These are phyloP conservation scores for Scheffersomyces lignicola DNA, from an alignment of 1,139 yeast genomes.

Conservation along the genomic window DNA sequence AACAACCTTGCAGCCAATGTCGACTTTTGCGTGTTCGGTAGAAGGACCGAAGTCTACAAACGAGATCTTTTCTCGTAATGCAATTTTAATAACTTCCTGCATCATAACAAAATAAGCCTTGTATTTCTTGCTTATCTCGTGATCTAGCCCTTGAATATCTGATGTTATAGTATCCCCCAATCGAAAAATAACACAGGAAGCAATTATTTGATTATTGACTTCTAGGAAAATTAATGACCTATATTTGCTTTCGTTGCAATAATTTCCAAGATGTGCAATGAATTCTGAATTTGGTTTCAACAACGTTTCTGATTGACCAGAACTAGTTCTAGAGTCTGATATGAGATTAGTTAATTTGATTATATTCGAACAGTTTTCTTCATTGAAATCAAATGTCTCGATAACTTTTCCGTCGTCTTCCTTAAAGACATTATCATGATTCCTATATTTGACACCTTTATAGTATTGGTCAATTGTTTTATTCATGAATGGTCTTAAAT, in stretches of 20 bases:
- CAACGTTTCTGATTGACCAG: conserved; percentile 38
- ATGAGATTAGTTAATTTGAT: conserved; percentile 38
- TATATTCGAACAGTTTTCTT: conserved; percentile 28
- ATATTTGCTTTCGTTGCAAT: conserved; percentile 21
- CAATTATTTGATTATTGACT: conserved; percentile 34
- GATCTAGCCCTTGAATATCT: conserved; percentile 45
- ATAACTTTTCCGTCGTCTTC: conserved; percentile 35
- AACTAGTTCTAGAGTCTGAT: conserved; percentile 33
- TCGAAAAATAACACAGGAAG: conserved; percentile 43
- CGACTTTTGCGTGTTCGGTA: conserved; percentile 39
- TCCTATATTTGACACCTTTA: conserved; percentile 41
- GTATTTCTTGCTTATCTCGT: conserved; percentile 36
- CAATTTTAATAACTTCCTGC: conserved; percentile 45
- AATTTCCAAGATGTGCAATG: conserved; percentile 27
- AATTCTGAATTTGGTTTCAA: conserved; percentile 33
- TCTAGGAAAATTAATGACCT: conserved; percentile 37
- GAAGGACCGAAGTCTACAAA: conserved; percentile 45
- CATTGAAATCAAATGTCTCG: conserved; percentile 21
- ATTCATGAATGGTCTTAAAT: conserved; percentile 34
- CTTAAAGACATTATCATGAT: conserved; percentile 33
- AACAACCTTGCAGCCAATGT: conserved; percentile 39
- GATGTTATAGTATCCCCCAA: conserved; percentile 47
- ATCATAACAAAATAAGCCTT: conserved; percentile 50
- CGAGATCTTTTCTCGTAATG: conserved; percentile 34
- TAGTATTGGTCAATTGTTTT: conserved; percentile 32